These are phyloP conservation scores for Jatropha curcas DNA, from an alignment of 345 rosid genomes.

Conservation along the genomic window DNA sequence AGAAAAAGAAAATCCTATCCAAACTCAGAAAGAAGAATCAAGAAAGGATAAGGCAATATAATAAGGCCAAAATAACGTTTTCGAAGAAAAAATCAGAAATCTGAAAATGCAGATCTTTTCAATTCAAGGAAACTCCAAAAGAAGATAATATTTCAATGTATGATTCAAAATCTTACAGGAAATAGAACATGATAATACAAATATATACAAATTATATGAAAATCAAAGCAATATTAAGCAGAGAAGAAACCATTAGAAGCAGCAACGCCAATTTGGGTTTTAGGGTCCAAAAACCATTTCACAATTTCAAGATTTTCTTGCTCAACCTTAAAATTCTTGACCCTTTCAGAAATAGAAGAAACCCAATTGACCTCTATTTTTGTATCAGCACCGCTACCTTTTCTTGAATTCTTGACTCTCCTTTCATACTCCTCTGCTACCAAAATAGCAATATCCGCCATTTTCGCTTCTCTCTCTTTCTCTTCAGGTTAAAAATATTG, in stretches of 20 bases:
- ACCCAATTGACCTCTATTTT: conserved; percentile 1
- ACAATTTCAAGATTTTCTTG: neutral
- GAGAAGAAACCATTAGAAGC: conserved; percentile 54
- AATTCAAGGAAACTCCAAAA: no score
- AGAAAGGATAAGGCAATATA: no score
- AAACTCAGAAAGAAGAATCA: no score
- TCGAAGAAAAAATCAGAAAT: no score
- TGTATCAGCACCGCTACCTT: neutral
- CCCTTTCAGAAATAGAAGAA: conserved; percentile 11
- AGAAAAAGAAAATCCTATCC: no score
- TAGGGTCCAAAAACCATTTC: conserved; percentile 38
- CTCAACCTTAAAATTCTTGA: conserved; percentile 22
- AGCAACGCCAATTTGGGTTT: conserved; percentile 35
- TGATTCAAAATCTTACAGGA: neutral
- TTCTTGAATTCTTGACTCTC: conserved; percentile 37
- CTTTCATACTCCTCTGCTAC: conserved; percentile 67
- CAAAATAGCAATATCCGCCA: conserved; percentile 67
- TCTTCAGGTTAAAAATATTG: no score
- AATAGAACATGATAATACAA: neutral
- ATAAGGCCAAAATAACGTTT: no score
- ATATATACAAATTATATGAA: neutral
- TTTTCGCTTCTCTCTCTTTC: neutral
- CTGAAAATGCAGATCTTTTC: no score
- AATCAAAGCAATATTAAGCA: conserved; percentile 18
- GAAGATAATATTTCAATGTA: neutral